Percentiles rank a stretch among this genome's conserved stretches.
Evolutionary conservation across 208 protist genomes (phyloP).

Genomic region (Plasmodiophora brassicae): DNA sequence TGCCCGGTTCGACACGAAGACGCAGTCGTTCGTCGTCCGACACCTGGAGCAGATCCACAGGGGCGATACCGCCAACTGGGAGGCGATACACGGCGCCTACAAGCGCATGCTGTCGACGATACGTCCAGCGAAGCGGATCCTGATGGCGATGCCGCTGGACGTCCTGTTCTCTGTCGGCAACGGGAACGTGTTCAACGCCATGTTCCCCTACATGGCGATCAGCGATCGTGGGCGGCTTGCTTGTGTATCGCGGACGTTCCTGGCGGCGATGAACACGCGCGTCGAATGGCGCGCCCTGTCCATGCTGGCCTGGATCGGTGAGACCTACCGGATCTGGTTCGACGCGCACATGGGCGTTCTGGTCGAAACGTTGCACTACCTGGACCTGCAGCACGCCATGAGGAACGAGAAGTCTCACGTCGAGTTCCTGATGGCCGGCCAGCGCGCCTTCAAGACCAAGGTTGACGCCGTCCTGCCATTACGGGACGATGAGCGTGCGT

Average conservation of each 20-base stretch:
- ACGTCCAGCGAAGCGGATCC: background rate
- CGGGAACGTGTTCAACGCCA: background rate
- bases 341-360: background rate
- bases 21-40: background rate
- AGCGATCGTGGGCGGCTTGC: background rate
- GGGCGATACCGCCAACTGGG: background rate
- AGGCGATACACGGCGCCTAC: background rate
- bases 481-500: background rate
- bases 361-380: background rate
- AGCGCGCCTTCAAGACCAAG: background rate
- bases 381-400: background rate
- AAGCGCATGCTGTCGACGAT: background rate
- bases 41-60: background rate
- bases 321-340: background rate
- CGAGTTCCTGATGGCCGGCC: background rate
- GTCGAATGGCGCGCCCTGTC: background rate
- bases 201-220: background rate
- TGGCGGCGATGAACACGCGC: background rate
- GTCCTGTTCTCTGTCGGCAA: background rate
- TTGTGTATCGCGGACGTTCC: background rate
- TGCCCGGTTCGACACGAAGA: background rate
- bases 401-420: background rate
- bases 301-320: constrained; percentile 8
- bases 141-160: background rate
- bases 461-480: background rate